Percentiles rank a stretch among this genome's conserved stretches.
phyloP scores from a whole-genome alignment of 2,329 filamentous ascomycete species.

The Aspergillus fructus region DNA sequence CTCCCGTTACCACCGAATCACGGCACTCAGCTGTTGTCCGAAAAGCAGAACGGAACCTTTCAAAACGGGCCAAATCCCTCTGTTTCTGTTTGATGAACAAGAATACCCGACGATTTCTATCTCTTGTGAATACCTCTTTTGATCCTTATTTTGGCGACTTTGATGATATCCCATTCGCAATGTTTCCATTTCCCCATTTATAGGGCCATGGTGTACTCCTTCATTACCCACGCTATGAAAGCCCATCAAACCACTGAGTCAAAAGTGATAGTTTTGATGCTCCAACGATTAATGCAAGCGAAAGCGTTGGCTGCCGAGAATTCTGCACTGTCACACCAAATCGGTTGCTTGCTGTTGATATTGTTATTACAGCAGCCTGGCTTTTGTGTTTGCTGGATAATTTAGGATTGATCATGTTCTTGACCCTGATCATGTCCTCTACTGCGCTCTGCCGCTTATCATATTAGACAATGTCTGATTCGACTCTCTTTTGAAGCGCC shows the following conservation, averaged over 20 bases:
- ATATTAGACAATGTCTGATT: constrained; percentile 16
- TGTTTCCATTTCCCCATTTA: constrained; percentile 16
- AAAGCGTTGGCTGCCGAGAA: constrained; percentile 21
- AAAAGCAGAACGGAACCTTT: constrained; percentile 27
- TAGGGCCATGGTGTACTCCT: constrained; percentile 14
- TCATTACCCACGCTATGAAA: constrained; percentile 17
- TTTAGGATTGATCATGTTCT: constrained; percentile 8
- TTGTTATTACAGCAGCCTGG: constrained; percentile 12
- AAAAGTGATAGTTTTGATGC: constrained; percentile 28
- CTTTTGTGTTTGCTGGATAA: constrained; percentile 8
- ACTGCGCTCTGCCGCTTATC: constrained; percentile 6
- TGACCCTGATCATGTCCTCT: constrained; percentile 4
- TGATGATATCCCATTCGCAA: constrained; percentile 24
- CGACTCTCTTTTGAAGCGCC: constrained; percentile 16
- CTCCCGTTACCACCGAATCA: constrained; percentile 27
- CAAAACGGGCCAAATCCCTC: constrained; percentile 8
- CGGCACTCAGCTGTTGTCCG: constrained; percentile 12
- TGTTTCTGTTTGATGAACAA: constrained; percentile 7
- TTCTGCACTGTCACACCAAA: constrained; percentile 15
- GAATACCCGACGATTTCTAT: background rate
- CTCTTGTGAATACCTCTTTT: background rate
- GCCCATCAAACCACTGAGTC: constrained; percentile 13
- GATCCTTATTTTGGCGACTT: constrained; percentile 12
- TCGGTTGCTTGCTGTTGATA: constrained; percentile 9
- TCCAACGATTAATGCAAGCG: constrained; percentile 34